Evolutionary conservation across 2,329 filamentous ascomycete species (phyloP), one percentile per base, ranked within the genome.

Genomic region (Sporothrix dimorphospora): DNA sequence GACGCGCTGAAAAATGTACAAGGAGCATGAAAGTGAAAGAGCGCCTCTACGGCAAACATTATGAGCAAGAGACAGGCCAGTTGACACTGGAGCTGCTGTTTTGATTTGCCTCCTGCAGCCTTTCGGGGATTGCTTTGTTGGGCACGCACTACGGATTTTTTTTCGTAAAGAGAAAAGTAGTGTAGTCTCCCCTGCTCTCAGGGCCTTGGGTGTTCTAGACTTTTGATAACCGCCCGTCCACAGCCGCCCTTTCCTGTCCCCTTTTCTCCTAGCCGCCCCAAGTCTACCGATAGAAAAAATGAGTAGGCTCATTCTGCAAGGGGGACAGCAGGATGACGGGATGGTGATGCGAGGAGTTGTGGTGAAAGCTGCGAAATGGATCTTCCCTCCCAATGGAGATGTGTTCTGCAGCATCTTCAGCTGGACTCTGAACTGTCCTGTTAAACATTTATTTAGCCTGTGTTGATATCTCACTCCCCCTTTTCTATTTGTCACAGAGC

Each of bases 91-190:
- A 24, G 49, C 30, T 61, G 57, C 34, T 61, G 30, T 45, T 66
- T 66, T 67, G 27, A 21, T 68, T 68, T 55, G 30, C 47, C 65
- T 68, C 30, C 65, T 53, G 65, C 65, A 53, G 30, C 30, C 19
- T 68, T 68, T 51, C 47, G 65, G 65, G 45, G 30, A 67, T 67
- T 49, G 19, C n/a, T 47, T 53, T 53, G 7, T 53, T 68, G 45
- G 65, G 65, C 45, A 53, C 9, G 7, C 27, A 53, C 47, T 51
- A 53, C 27, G 45, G 19, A 67, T 12, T 24, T 49, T 66, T 12
- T 30, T 30, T 49, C 19, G 8, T 61, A 24, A 61, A 24, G 42
- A 24, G 4, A 14, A 14, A 40, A 57, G 8, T 57, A 57, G 7
- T 21, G 49, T 53, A 8, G 21, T 53, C 12, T 24, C 27, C 27